Conservation (phyloP, 2,329 filamentous ascomycete genomes). For the Nigrograna mackinnonii region DNA sequence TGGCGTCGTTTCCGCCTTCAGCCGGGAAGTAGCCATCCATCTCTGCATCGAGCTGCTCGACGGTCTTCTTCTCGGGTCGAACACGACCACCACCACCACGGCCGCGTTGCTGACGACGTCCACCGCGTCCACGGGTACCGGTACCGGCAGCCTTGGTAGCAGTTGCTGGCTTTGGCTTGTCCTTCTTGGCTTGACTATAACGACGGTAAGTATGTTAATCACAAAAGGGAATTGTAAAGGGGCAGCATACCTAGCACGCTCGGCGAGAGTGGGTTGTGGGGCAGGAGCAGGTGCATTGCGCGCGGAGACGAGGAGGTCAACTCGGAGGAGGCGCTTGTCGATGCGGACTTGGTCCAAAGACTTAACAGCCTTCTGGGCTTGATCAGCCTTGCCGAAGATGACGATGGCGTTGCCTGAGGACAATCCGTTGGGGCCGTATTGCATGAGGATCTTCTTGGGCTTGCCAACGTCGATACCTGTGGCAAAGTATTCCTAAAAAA, state of each 20-base stretch:
- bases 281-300: conserved; percentile 69
- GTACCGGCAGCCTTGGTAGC: conserved; percentile 66
- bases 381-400: conserved; percentile 78
- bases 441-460: conserved; percentile 88
- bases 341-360: conserved; percentile 88
- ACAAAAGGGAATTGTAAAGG: neutral
- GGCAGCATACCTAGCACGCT: conserved; percentile 76
- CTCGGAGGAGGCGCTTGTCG: conserved; percentile 89
- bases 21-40: conserved; percentile 92
- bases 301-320: conserved; percentile 87
- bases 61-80: conserved; percentile 83
- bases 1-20: conserved; percentile 47
- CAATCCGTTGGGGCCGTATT: conserved; percentile 88
- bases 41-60: conserved; percentile 93
- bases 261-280: conserved; percentile 69
- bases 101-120: conserved; percentile 53
- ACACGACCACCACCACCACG: conserved; percentile 39
- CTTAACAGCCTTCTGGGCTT: conserved; percentile 81
- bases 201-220: conserved; percentile 36
- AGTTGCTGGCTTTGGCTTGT: conserved; percentile 72
- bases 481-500: conserved; percentile 88
- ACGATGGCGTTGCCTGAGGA: conserved; percentile 94
- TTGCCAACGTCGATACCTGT: conserved; percentile 86
- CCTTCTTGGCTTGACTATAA: conserved; percentile 64
- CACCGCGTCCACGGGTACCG: conserved; percentile 51